phyloP scores from a whole-genome alignment of 73 alveolate genomes.

The Diophrys appendiculata region DNA sequence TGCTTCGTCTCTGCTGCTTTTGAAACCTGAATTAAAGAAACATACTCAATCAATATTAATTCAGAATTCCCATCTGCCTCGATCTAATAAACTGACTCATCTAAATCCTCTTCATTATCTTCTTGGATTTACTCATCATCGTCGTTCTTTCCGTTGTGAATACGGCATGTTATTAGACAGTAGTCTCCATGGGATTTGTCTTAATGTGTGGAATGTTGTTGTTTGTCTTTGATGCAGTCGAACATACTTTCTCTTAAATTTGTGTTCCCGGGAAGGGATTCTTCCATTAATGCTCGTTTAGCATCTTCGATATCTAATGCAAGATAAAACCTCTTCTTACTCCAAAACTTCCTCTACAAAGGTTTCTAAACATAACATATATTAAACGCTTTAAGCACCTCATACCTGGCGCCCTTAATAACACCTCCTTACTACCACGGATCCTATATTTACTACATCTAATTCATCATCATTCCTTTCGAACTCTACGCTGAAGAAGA shows the following conservation, averaged over 20 bases:
- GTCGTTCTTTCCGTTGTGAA: background rate
- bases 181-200: constrained; percentile 2
- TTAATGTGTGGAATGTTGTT: background rate
- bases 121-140: background rate
- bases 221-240: background rate
- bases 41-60: constrained; percentile 7
- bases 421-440: background rate
- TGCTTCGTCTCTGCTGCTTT: background rate
- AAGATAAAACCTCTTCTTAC: background rate
- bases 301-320: background rate
- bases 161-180: background rate
- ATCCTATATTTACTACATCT: too few species aligned
- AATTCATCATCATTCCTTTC: too few species aligned
- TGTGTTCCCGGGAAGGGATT: background rate
- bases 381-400: constrained; percentile 4
- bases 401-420: background rate
- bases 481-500: too few species aligned
- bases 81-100: background rate
- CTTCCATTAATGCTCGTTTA: background rate
- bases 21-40: background rate
- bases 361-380: constrained; percentile 1
- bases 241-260: background rate
- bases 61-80: background rate
- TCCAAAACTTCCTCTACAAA: background rate
- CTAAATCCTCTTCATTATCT: background rate